Evolutionary conservation across 306 rosid species (phyloP).

Genomic region (Styphnolobium japonicum): DNA sequence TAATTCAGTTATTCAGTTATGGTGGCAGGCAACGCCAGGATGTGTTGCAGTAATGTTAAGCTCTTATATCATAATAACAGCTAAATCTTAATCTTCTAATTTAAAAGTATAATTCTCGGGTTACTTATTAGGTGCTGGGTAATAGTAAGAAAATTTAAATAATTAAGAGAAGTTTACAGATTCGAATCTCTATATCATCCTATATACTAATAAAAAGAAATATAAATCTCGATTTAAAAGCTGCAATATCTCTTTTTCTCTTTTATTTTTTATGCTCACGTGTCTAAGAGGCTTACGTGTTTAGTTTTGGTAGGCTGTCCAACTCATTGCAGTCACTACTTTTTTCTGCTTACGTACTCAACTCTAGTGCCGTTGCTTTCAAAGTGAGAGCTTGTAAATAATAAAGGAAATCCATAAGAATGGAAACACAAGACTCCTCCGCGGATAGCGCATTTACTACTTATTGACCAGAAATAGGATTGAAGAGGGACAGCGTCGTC

Average conservation of each 20-base stretch:
- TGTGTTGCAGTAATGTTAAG: neutral
- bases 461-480: constrained; percentile 27
- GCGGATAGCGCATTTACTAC: constrained; percentile 33
- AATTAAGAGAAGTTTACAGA: neutral
- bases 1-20: constrained; percentile 56
- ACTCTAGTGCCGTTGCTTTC: constrained; percentile 17
- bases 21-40: constrained; percentile 21
- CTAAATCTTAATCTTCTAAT: too few species aligned
- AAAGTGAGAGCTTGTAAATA: constrained; percentile 20
- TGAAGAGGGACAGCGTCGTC: constrained; percentile 34
- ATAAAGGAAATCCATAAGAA: constrained; percentile 16
- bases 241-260: neutral
- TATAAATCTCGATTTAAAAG: neutral
- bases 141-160: neutral
- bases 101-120: too few species aligned
- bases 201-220: neutral
- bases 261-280: too few species aligned
- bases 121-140: too few species aligned
- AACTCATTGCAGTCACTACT: neutral
- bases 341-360: neutral
- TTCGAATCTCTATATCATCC: neutral
- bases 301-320: neutral
- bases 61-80: neutral
- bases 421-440: constrained; percentile 18
- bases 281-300: neutral